Base-by-base conservation (phyloP, 768 basidiomycete species). In the Boletus reticulatus region DNA sequence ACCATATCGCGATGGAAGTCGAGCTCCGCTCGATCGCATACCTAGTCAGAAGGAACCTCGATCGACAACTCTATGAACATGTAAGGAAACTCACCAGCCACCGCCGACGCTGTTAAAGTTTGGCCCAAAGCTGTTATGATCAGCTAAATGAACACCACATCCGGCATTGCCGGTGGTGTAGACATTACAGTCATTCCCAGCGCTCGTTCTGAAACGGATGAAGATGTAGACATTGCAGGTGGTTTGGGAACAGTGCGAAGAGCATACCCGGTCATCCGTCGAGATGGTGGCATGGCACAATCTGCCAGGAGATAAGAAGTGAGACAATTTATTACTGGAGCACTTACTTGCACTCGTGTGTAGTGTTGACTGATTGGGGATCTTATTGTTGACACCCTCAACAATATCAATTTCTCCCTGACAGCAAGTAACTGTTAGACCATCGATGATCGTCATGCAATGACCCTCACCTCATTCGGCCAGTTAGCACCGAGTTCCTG, bases 1-100 rank as follows among this genome's bases (percentile, higher is more conserved):
- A 77, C 63, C 69, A 78, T 34, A 76, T 59, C 36, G 71, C 67
- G 27, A 79, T 70, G 44, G 67, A 67, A n/a, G 49, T 59, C 8
- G 61, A 44, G 16, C 59, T 66, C 24, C 71, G 62, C 49, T 73
- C 68, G 24, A 73, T 39, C 1, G 71, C 78, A 55, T 76, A 79
- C 72, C 73, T 67, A 34, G 14, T 49, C 6, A 19, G 11, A 36
- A 50, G 17, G 53, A 45, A 32, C 12, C n/a, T 41, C 29, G 32
- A 50, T 8, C 4, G 16, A n/a, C 27, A 3, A 7, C 16, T 34
- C 12, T 34, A 34, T 34, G 34, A 34, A 42, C 20, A 31, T 22
- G 41, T 14, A 17, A 14, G 1, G 4, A 34, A 16, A 9, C 39
- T 32, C 29, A 31, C 70, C 70, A 76, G 29, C 76, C 75, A n/a